Base-by-base conservation (phyloP, 805 yeast genomes). In the Myxozyma udenii region DNA sequence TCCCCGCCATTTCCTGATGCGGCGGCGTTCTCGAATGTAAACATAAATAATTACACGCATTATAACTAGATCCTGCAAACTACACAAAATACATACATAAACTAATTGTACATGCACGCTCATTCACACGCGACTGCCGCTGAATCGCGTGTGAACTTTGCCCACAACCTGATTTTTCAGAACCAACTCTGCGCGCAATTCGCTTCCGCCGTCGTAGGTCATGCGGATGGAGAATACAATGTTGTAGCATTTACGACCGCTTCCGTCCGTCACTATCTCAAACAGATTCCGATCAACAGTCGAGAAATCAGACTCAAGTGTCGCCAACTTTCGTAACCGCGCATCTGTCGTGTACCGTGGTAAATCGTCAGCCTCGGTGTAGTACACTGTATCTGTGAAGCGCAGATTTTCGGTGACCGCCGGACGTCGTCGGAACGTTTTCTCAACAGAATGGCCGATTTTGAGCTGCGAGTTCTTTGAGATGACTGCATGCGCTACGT, bases 141-240 rank as follows among this genome's bases (percentile, higher is more conserved):
- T n/a, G 40, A 55, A 55, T n/a, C 48, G 41, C 18, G 52, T 30
- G 16, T 25, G 28, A 18, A 49, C 59, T 16, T 33, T 44, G 23
- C 54, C 54, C 47, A 55, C 26, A 37, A 46, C 44, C 25, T 38
- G n/a, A 3, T 46, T 47, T 7, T 25, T 28, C 23, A 46, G 52
- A 4, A 49, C 36, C 50, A 36, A 46, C 28, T 53, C 52, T 5
- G 60, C 60, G 12, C 50, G 33, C 32, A 55, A 5, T 41, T 54
- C 60, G 18, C 51, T 45, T 4, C 58, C 60, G 5, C 59, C 60
- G 14, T 55, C 60, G 33, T 54, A 43, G 2, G 44, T 37, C 18
- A 54, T 24, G 28, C 22, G 41, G 18, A 55, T 40, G 4, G 41
- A 44, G 28, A 54, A 55, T n/a, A 33, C 16, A 9, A 55, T 49